phyloP scores from a whole-genome alignment of 805 yeast genomes.

The Osmozyma mogii region DNA sequence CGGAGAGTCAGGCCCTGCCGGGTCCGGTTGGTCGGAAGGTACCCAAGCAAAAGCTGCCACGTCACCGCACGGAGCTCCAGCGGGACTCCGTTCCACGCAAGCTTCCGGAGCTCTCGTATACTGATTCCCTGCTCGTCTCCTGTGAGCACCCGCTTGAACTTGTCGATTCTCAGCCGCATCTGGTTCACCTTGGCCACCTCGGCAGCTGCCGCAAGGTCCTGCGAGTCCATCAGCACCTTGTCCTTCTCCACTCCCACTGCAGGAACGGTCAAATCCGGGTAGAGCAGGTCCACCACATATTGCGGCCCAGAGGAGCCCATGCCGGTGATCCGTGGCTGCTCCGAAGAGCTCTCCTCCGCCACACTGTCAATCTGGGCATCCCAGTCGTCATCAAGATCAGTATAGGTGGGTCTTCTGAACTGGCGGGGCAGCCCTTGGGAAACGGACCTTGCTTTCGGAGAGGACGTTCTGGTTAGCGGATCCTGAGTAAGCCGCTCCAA shows the following conservation, averaged over 20 bases:
- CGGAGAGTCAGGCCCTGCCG: conserved; percentile 63
- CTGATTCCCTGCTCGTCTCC: conserved; percentile 45
- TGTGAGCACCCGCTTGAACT: conserved; percentile 56
- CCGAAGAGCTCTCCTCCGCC: conserved; percentile 8
- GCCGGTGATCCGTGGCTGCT: conserved; percentile 18
- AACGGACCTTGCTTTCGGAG: too few species aligned
- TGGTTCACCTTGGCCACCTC: conserved; percentile 54
- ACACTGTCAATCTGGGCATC: conserved; percentile 57
- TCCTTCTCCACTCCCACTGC: conserved; percentile 6
- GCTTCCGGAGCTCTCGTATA: conserved; percentile 58
- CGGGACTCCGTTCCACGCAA: conserved; percentile 95
- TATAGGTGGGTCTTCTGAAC: too few species aligned
- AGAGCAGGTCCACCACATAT: conserved; percentile 27
- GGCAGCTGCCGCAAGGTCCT: conserved; percentile 28
- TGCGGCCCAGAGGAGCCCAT: too few species aligned
- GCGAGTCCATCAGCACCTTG: conserved; percentile 37
- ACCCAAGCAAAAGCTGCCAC: conserved; percentile 89
- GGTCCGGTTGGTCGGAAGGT: conserved; percentile 76
- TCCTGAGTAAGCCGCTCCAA: too few species aligned
- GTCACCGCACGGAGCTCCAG: conserved; percentile 66
- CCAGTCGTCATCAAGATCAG: conserved; percentile 89
- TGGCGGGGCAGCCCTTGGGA: too few species aligned
- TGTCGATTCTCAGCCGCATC: conserved; percentile 50
- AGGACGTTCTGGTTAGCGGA: too few species aligned
- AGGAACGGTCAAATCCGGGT: conserved; percentile 31